Evolutionary conservation across 1,284 basidiomycete species (phyloP).

Genomic region (Ustilago curta): DNA sequence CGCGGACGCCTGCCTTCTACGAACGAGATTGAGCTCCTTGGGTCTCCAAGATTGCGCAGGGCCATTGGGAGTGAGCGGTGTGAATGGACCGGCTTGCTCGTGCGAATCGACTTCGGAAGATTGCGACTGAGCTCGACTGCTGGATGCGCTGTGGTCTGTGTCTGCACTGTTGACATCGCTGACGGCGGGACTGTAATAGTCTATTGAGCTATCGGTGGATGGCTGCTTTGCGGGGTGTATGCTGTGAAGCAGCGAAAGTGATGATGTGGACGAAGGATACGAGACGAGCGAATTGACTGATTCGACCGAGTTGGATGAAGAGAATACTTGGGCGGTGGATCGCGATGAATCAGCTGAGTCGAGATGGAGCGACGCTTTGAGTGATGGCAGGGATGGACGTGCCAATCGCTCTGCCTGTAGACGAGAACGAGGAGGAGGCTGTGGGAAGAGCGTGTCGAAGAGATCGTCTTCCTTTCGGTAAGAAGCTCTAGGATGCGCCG

Average conservation of each 20-base stretch:
- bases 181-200: slow-evolving; percentile 43
- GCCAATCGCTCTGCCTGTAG: slow-evolving; percentile 33
- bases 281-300: slow-evolving; percentile 40
- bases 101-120: slow-evolving; percentile 41
- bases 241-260: slow-evolving; percentile 38
- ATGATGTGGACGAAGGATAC: slow-evolving; percentile 40
- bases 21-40: slow-evolving; percentile 50
- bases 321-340: slow-evolving; percentile 23
- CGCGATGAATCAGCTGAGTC: slow-evolving; percentile 39
- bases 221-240: slow-evolving; percentile 29
- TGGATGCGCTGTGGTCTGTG: slow-evolving; percentile 44
- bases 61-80: slow-evolving; percentile 42
- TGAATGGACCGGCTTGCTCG: slow-evolving; percentile 29
- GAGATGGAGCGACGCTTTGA: slow-evolving; percentile 20
- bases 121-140: slow-evolving; percentile 35
- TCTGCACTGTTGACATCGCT: slow-evolving; percentile 52
- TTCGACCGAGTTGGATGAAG: slow-evolving; percentile 35
- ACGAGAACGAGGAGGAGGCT: slow-evolving; percentile 40
- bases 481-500: slow-evolving; percentile 3
- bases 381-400: slow-evolving; percentile 38
- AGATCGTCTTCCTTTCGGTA: slow-evolving; percentile 21
- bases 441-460: slow-evolving; percentile 47
- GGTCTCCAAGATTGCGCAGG: slow-evolving; percentile 43
- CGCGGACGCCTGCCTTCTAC: slow-evolving; percentile 22
- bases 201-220: slow-evolving; percentile 40